Evolutionary conservation across 179 eudicot genomes (phyloP).

Genomic region (Spergularia azorica): DNA sequence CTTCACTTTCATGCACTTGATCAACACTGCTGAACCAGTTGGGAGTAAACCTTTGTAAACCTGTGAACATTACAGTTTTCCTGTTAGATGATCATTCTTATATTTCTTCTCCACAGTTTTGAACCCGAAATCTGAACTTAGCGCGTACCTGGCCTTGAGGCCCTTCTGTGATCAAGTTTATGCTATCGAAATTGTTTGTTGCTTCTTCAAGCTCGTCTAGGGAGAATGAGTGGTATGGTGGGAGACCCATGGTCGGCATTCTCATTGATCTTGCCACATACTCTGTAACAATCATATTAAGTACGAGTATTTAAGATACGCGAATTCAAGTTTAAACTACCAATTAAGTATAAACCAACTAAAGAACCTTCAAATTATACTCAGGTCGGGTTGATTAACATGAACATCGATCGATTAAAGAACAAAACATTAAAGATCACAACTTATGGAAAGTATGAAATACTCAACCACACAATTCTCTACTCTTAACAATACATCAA

Average conservation of each 20-base stretch:
- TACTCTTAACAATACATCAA: background rate
- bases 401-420: background rate
- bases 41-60: constrained; percentile 67
- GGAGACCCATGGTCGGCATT: constrained; percentile 60
- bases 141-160: constrained; percentile 67
- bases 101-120: background rate
- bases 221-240: constrained; percentile 65
- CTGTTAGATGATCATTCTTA: background rate
- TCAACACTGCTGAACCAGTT: constrained; percentile 65
- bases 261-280: constrained; percentile 58
- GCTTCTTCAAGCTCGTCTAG: constrained; percentile 88
- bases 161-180: constrained; percentile 62
- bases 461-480: background rate
- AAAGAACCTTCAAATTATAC: background rate
- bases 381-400: background rate
- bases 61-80: constrained; percentile 35
- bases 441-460: no score
- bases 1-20: constrained; percentile 64
- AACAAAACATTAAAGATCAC: background rate
- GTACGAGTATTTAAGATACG: background rate
- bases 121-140: background rate
- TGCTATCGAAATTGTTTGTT: constrained; percentile 68
- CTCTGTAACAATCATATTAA: constrained; percentile 33
- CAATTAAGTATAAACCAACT: background rate
- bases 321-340: background rate